Conservation (phyloP, 129 eudicot genomes). For the Lactuca sativa region DNA sequence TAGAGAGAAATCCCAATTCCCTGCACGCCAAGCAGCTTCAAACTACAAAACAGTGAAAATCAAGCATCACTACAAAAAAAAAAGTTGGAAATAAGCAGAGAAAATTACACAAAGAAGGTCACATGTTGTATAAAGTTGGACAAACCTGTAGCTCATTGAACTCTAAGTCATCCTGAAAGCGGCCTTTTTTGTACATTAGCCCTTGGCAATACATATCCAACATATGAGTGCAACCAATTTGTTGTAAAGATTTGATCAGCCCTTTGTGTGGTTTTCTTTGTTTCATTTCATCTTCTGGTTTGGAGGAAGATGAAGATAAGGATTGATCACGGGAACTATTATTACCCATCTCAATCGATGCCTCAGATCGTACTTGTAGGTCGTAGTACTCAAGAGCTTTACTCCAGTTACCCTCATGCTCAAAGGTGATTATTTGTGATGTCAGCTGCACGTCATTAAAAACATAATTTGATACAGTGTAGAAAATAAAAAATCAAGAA, state of each 20-base stretch:
- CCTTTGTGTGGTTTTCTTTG: conserved; percentile 83
- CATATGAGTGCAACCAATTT: conserved; percentile 88
- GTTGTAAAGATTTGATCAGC: conserved; percentile 86
- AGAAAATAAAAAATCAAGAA: background rate
- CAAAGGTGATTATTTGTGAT: conserved; percentile 86
- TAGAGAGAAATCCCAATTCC: conserved; percentile 91
- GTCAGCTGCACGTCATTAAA: conserved; percentile 52
- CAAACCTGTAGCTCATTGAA: conserved; percentile 93
- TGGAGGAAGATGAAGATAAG: conserved; percentile 31
- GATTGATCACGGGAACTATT: conserved; percentile 24
- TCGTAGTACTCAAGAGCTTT: conserved; percentile 98
- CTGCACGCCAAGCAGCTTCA: conserved; percentile 99
- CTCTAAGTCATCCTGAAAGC: conserved; percentile 77
- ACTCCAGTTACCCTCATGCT: conserved; percentile 99
- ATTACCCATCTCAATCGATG: conserved; percentile 34
- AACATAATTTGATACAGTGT: conserved; percentile 13
- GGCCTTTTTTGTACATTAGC: conserved; percentile 66
- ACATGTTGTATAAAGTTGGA: background rate
- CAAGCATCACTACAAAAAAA: conserved; percentile 24
- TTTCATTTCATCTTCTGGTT: conserved; percentile 44
- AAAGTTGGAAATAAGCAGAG: conserved; percentile 5
- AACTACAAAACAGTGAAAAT: conserved; percentile 53
- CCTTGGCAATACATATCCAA: conserved; percentile 95
- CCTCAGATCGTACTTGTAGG: conserved; percentile 71
- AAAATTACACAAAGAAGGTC: conserved; percentile 4